A percentile compares a stretch with the other conserved stretches of the same genome.
phyloP scores from a whole-genome alignment of 768 basidiomycete genomes.

The Mycena belliarum region DNA sequence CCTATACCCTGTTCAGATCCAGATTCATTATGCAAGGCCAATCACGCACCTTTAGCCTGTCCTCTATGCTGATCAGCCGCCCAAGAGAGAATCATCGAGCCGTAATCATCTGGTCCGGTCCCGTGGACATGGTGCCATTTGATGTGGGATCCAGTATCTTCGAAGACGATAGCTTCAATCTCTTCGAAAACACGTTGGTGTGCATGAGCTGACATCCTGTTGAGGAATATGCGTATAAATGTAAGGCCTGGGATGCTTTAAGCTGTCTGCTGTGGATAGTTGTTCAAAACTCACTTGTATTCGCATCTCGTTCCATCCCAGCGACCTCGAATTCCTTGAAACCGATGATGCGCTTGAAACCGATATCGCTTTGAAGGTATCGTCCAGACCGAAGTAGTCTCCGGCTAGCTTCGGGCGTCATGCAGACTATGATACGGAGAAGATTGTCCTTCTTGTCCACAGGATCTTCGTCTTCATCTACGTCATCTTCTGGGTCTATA shows the following conservation, averaged over 20 bases:
- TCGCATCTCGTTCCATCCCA: background rate
- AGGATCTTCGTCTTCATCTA: background rate
- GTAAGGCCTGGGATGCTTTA: constrained; percentile 2
- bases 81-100: background rate
- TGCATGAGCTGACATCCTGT: constrained; percentile 11
- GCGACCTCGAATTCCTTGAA: background rate
- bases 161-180: constrained; percentile 8
- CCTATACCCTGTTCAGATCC: too few relatives aligned
- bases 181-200: background rate
- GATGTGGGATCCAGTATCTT: constrained; percentile 6
- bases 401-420: background rate
- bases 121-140: constrained; percentile 20
- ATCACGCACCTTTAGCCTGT: constrained; percentile 10
- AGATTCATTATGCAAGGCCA: too few relatives aligned
- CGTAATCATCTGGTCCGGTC: constrained; percentile 3
- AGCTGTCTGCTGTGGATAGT: too few relatives aligned
- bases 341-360: background rate
- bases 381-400: background rate
- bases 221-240: constrained; percentile 12
- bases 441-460: too few relatives aligned
- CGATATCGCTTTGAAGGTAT: constrained; percentile 1
- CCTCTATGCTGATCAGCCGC: background rate
- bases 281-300: too few relatives aligned
- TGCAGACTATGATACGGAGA: background rate
- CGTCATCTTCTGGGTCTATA: background rate